Conservation (phyloP, 2,329 filamentous ascomycete genomes). For the Fonsecaea multimorphosa region DNA sequence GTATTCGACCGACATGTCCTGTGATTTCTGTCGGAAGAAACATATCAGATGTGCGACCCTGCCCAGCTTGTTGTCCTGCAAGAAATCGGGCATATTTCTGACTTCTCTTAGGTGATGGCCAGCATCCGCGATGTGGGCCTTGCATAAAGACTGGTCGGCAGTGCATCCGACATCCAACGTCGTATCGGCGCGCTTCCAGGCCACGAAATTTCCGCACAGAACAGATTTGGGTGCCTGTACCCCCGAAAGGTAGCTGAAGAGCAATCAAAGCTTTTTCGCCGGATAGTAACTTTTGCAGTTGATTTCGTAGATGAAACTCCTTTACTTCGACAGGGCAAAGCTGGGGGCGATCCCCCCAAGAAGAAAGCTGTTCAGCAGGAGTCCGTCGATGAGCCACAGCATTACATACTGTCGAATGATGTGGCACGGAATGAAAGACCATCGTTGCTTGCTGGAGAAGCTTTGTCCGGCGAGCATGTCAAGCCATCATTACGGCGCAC, state of each 20-base stretch:
- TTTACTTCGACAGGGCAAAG: not conserved
- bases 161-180: slow-evolving; percentile 10
- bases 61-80: not conserved
- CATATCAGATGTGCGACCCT: slow-evolving; percentile 11
- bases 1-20: slow-evolving; percentile 9
- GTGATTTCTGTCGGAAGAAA: slow-evolving; percentile 13
- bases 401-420: not conserved
- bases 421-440: not conserved
- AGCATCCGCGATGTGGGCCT: slow-evolving; percentile 15
- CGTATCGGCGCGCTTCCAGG: not conserved
- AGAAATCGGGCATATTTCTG: not conserved
- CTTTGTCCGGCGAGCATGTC: not conserved
- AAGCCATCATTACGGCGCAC: not conserved
- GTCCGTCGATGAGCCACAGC: not conserved
- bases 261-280: not conserved
- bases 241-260: slow-evolving; percentile 9
- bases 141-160: slow-evolving; percentile 13
- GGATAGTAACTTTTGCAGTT: not conserved
- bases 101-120: slow-evolving; percentile 13
- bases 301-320: slow-evolving; percentile 18
- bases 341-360: not conserved
- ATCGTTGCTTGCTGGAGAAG: not conserved
- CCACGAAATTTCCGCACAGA: not conserved
- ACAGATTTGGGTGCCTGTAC: slow-evolving; percentile 20
- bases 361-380: not conserved